Conservation (phyloP, 371 early-diverging fungal species). For the Rhizomucor miehei region DNA sequence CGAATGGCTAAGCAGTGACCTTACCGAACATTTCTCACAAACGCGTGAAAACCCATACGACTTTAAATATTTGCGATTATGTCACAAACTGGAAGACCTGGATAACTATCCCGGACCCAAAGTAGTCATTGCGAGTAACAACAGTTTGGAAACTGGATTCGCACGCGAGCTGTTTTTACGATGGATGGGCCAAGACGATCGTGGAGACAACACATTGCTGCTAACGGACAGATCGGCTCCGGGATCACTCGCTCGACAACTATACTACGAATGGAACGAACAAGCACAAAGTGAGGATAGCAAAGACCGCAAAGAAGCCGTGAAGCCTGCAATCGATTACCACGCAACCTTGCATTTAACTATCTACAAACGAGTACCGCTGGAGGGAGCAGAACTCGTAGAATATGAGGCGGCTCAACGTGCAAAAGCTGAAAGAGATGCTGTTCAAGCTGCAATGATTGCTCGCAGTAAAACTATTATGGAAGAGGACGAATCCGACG, state of each 20-base stretch:
- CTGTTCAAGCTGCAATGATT: slow-evolving; percentile 70
- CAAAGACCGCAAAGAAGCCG: slow-evolving; percentile 18
- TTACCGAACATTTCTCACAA: slow-evolving; percentile 67
- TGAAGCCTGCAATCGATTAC: slow-evolving; percentile 49
- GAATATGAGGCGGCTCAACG: slow-evolving; percentile 62
- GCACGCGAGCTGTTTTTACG: slow-evolving; percentile 75
- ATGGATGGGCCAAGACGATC: slow-evolving; percentile 47
- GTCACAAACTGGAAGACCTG: slow-evolving; percentile 71
- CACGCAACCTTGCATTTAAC: slow-evolving; percentile 39
- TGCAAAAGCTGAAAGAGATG: slow-evolving; percentile 66
- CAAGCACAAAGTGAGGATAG: slow-evolving; percentile 1
- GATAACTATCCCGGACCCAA: slow-evolving; percentile 70
- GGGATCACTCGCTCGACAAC: slow-evolving; percentile 63
- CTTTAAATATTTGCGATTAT: slow-evolving; percentile 72
- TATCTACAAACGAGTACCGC: slow-evolving; percentile 60
- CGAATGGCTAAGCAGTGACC: slow-evolving; percentile 94
- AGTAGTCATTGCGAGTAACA: slow-evolving; percentile 80
- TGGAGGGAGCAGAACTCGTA: slow-evolving; percentile 87
- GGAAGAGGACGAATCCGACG: slow-evolving; percentile 73
- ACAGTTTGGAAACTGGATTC: slow-evolving; percentile 79
- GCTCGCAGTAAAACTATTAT: slow-evolving; percentile 66
- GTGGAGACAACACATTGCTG: slow-evolving; percentile 60
- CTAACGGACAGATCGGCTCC: slow-evolving; percentile 78
- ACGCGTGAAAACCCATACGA: slow-evolving; percentile 88
- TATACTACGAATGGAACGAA: slow-evolving; percentile 70